These are phyloP conservation scores for Saturnispora sekii DNA, from an alignment of 805 yeast species.

Conservation along the genomic window DNA sequence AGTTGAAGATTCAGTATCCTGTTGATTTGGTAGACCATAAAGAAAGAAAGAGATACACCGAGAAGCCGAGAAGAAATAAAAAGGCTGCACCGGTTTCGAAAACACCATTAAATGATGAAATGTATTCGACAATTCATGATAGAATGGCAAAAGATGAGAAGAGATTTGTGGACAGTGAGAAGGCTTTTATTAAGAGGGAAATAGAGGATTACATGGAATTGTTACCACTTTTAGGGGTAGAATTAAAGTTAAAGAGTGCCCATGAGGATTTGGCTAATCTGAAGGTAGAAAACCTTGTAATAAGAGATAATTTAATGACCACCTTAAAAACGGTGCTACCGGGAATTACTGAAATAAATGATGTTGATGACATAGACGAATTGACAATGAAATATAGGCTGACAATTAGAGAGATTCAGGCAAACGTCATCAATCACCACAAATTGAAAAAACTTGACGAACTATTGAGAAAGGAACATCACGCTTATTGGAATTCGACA, in stretches of 20 bases:
- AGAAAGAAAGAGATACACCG: constrained; percentile 4
- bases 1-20: constrained; percentile 8
- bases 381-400: constrained; percentile 38
- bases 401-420: constrained; percentile 40
- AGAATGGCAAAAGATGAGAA: constrained; percentile 58
- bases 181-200: constrained; percentile 43
- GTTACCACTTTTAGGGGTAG: constrained; percentile 28
- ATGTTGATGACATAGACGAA: constrained; percentile 41
- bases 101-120: constrained; percentile 40
- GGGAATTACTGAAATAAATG: constrained; percentile 37
- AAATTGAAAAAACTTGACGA: constrained; percentile 30
- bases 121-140: constrained; percentile 40
- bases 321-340: constrained; percentile 10
- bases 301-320: constrained; percentile 9
- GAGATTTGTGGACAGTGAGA: constrained; percentile 46
- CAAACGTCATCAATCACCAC: constrained; percentile 30
- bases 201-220: constrained; percentile 44
- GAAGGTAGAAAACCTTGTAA: constrained; percentile 7
- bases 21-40: constrained; percentile 15
- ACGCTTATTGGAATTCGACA: background rate
- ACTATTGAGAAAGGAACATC: constrained; percentile 17
- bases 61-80: background rate
- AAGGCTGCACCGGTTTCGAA: background rate
- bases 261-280: constrained; percentile 5
- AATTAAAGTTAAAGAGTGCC: constrained; percentile 11